These are phyloP conservation scores for Apiospora marii DNA, from an alignment of 2,329 filamentous ascomycete species.

Conservation along the genomic window DNA sequence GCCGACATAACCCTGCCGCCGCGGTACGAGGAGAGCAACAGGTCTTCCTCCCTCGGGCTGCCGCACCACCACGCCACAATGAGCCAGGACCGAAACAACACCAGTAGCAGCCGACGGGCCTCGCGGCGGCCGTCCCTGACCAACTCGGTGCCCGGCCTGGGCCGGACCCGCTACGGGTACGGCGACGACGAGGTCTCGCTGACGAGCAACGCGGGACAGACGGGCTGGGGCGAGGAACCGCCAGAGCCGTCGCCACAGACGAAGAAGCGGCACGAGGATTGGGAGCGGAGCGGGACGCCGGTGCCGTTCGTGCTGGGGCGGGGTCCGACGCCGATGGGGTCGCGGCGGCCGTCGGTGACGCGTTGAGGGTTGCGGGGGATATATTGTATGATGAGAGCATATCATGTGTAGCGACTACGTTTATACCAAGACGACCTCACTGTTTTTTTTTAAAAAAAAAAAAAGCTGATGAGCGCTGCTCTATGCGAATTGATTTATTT, in stretches of 20 bases:
- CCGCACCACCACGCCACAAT: background rate
- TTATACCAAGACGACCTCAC: no score
- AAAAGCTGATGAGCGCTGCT: no score
- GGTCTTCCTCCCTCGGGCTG: background rate
- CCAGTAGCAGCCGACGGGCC: background rate
- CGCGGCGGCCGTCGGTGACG: background rate
- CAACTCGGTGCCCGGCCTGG: background rate
- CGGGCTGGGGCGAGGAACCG: background rate
- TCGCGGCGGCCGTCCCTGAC: background rate
- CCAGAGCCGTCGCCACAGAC: background rate
- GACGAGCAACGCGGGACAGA: conserved; percentile 23
- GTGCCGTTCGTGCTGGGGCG: background rate
- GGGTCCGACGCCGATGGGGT: background rate
- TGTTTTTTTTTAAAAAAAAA: no score
- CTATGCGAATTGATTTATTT: no score
- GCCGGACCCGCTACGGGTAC: background rate
- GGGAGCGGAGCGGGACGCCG: background rate
- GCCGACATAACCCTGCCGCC: background rate
- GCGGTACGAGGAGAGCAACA: background rate
- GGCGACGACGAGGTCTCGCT: conserved; percentile 25
- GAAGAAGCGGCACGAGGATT: background rate
- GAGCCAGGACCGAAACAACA: background rate
- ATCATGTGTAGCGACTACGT: background rate
- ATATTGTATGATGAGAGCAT: background rate
- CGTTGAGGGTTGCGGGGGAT: background rate